Conservation (phyloP, 192 early-diverging fungal genomes). For the Backusella sp. region DNA sequence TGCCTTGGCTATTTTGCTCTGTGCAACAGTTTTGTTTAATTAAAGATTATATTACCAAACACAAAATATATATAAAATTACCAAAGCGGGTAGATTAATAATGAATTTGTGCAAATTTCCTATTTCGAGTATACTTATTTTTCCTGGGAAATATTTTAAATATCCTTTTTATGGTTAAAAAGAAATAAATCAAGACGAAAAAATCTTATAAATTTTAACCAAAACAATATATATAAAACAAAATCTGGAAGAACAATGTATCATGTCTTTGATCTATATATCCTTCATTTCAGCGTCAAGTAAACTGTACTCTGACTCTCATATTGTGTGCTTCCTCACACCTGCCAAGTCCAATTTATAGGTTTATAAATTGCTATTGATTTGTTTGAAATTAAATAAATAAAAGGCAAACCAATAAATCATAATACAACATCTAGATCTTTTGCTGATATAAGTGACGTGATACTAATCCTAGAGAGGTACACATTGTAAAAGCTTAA, state of each 20-base stretch:
- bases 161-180: not conserved
- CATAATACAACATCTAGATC: too few species aligned
- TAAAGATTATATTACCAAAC: not conserved
- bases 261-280: not conserved
- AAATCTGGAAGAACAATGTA: not conserved
- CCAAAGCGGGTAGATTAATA: not conserved
- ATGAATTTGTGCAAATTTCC: not conserved
- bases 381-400: too few species aligned
- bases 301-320: not conserved
- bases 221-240: not conserved
- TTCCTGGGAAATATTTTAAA: not conserved
- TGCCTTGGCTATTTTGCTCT: not conserved
- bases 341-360: not conserved
- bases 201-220: not conserved
- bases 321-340: not conserved
- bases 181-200: not conserved
- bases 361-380: too few species aligned
- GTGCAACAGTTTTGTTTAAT: not conserved
- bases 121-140: not conserved
- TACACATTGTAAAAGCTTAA: too few species aligned
- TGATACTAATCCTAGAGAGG: too few species aligned
- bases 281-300: not conserved
- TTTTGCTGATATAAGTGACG: too few species aligned
- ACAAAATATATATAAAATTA: constrained; percentile 5
- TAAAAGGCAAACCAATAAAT: too few species aligned